Base-by-base conservation (phyloP, 257 asterid species). In the Euphrasia confusa region DNA sequence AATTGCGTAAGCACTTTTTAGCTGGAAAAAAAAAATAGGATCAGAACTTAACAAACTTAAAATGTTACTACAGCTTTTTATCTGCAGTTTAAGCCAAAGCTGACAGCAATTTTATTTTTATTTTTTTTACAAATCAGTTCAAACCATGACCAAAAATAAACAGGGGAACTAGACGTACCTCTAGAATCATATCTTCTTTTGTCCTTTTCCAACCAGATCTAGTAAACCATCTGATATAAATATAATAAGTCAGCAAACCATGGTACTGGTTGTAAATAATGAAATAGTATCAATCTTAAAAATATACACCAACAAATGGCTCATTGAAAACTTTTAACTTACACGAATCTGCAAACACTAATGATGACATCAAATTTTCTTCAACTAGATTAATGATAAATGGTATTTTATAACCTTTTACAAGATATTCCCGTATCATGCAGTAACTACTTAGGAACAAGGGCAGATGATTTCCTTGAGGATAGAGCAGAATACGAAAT, bases 141-240 rank as follows among this genome's bases (percentile, higher is more conserved):
- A 58, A 54, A 47, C 26, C 72, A 63, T 11, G 52, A 44, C 56
- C 17, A 3, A 26, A 63, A 70, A 54, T 17, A 33, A 60, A 58
- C 17, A 45, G 39, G 63, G n/a, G 55, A 40, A 54, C 49, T 13
- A 52, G 54, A 53, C 58, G 63, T 77, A 88, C 98, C 97, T 92
- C 89, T 54, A 73, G 60, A 50, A 72, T 37, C 37, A 88, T 28
- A 48, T 86, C 96, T 64, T 89, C 96, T 78, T 88, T 89, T 52
- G 93, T 88, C 77, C 98, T 84, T 75, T 75, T 83, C 97, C 93
- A 89, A 60, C 98, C 98, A 37, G 72, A 26, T 80, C 83, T 83
- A 40, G 97, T 88, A 81, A 92, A 83, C 84, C 85, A 92, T 79
- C 98, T 88, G 87, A 59, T 4, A 66, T 58, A 56, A 72, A 70